phyloP scores from a whole-genome alignment of 2,329 filamentous ascomycete species.

The Blumeria graminis region DNA sequence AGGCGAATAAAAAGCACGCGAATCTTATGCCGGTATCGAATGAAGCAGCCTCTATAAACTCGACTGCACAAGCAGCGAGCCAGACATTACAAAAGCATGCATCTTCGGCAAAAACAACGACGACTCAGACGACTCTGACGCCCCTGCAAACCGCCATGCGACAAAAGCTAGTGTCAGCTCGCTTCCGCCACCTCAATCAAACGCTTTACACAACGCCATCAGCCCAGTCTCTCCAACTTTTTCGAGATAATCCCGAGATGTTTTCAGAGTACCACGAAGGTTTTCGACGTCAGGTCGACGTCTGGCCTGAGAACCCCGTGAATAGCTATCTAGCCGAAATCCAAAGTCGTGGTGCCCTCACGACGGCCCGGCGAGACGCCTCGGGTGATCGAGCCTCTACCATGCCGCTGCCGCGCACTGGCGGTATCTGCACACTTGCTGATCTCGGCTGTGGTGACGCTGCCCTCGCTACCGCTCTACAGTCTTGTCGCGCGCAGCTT shows the following conservation, averaged over 20 bases:
- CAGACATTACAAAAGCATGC: not conserved
- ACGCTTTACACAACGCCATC: slow-evolving; percentile 88
- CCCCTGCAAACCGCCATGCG: slow-evolving; percentile 87
- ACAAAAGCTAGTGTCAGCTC: slow-evolving; percentile 78
- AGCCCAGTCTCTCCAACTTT: slow-evolving; percentile 56
- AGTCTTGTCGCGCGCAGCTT: slow-evolving; percentile 36
- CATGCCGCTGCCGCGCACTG: slow-evolving; percentile 39
- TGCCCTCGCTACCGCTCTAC: slow-evolving; percentile 46
- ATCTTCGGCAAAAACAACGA: slow-evolving; percentile 17
- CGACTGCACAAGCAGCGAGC: slow-evolving; percentile 12
- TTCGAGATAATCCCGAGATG: slow-evolving; percentile 69
- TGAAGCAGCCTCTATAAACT: not conserved
- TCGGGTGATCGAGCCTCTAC: slow-evolving; percentile 3
- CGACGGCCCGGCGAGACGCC: slow-evolving; percentile 7
- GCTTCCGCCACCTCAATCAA: slow-evolving; percentile 93
- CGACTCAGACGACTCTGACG: slow-evolving; percentile 31
- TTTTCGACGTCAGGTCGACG: slow-evolving; percentile 82
- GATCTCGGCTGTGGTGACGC: slow-evolving; percentile 91
- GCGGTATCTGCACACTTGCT: slow-evolving; percentile 52
- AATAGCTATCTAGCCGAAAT: slow-evolving; percentile 61
- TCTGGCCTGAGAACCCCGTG: slow-evolving; percentile 93
- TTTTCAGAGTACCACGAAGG: slow-evolving; percentile 92
- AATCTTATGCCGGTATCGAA: slow-evolving; percentile 5
- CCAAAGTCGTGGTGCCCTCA: slow-evolving; percentile 35
- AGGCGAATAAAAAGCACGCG: slow-evolving; percentile 10